phyloP scores from a whole-genome alignment of 2,329 filamentous ascomycete genomes.

The Aurifilum marmelostoma region DNA sequence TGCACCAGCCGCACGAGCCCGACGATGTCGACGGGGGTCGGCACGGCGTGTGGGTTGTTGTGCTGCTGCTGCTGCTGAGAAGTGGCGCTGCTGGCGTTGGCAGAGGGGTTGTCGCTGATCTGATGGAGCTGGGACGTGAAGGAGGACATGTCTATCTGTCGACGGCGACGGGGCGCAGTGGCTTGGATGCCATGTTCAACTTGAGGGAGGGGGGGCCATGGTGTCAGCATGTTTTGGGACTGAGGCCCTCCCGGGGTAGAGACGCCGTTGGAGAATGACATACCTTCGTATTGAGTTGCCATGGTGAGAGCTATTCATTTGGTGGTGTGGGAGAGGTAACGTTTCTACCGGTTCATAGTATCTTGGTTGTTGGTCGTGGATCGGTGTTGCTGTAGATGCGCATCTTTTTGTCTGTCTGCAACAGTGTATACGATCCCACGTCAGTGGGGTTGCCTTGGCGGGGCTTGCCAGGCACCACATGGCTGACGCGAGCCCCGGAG shows the following conservation, averaged over 20 bases:
- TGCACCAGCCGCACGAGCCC: slow-evolving; percentile 62
- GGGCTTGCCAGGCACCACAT: slow-evolving; percentile 8
- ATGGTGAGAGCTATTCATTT: slow-evolving; percentile 38
- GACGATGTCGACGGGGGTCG: slow-evolving; percentile 62
- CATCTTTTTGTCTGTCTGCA: not conserved
- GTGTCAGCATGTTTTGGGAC: slow-evolving; percentile 8
- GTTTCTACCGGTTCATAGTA: not conserved
- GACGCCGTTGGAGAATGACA: not conserved
- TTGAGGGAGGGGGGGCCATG: slow-evolving; percentile 37
- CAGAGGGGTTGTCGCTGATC: slow-evolving; percentile 42
- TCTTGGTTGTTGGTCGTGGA: not conserved
- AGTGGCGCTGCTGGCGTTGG: slow-evolving; percentile 37
- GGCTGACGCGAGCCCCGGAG: slow-evolving; percentile 7
- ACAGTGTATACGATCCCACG: not conserved
- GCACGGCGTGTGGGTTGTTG: slow-evolving; percentile 60
- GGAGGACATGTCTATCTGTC: slow-evolving; percentile 66
- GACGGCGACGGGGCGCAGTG: slow-evolving; percentile 46
- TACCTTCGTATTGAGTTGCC: slow-evolving; percentile 63
- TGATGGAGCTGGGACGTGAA: slow-evolving; percentile 62
- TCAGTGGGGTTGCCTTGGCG: slow-evolving; percentile 13
- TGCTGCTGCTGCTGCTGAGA: slow-evolving; percentile 38
- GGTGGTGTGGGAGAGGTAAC: not conserved
- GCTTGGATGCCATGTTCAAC: slow-evolving; percentile 67
- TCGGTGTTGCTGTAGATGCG: not conserved
- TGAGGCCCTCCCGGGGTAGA: not conserved